phyloP scores from a whole-genome alignment of 2,329 filamentous ascomycete genomes.

The Bimuria novae-zelandiae region DNA sequence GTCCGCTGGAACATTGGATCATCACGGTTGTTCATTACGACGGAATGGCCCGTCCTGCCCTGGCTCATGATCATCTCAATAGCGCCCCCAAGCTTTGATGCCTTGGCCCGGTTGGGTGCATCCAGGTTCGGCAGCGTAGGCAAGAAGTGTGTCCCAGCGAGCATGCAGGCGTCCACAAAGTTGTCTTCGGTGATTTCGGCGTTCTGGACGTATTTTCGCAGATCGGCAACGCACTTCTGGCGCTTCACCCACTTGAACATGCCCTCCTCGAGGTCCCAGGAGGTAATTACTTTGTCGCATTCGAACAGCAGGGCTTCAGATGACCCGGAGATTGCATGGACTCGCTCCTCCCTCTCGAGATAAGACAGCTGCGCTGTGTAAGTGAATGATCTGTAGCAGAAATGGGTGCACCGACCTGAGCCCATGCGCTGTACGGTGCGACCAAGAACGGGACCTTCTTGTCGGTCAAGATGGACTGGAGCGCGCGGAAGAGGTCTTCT shows the following conservation, averaged over 20 bases:
- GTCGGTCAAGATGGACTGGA: constrained; percentile 74
- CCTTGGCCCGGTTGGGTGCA: constrained; percentile 58
- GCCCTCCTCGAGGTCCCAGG: constrained; percentile 70
- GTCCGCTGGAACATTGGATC: constrained; percentile 72
- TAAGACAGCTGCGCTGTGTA: constrained; percentile 68
- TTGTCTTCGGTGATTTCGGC: constrained; percentile 67
- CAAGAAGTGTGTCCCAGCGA: constrained; percentile 81
- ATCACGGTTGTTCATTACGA: constrained; percentile 80
- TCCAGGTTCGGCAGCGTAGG: constrained; percentile 78
- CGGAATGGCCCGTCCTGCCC: constrained; percentile 70
- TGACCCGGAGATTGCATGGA: constrained; percentile 79
- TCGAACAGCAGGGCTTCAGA: constrained; percentile 86
- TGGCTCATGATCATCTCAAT: constrained; percentile 72
- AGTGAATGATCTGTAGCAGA: constrained; percentile 20
- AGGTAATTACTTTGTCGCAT: constrained; percentile 73
- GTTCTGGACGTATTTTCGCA: constrained; percentile 50
- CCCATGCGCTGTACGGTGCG: constrained; percentile 84
- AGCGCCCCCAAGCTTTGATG: constrained; percentile 71
- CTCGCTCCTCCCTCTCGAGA: constrained; percentile 66
- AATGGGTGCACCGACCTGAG: constrained; percentile 65
- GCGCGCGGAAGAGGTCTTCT: constrained; percentile 73
- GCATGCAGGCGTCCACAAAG: constrained; percentile 82
- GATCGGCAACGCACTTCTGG: constrained; percentile 69
- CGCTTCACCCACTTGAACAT: constrained; percentile 68
- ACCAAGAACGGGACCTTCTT: constrained; percentile 76